Base-by-base conservation (phyloP, 2,329 filamentous ascomycete species). In the Neofusicoccum sp. region DNA sequence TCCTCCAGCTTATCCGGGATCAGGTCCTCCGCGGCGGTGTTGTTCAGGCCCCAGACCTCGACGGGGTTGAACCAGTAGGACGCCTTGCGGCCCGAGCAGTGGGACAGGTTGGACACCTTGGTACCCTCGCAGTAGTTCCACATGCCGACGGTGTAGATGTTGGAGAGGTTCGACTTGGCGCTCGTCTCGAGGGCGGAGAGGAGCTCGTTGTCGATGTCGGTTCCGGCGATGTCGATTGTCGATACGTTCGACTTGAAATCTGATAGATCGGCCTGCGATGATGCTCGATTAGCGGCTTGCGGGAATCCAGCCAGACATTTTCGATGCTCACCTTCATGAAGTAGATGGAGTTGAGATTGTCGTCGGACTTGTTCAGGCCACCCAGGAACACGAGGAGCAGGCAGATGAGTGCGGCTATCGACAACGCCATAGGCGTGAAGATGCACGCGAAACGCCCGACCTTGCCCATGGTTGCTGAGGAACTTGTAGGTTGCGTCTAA, bases 371-470 rank as follows among this genome's bases (percentile, higher is more conserved):
- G 66, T 81, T 81, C 62, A 82, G 81, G 66, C 84, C 83, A 36
- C 83, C 84, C 54, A 86, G 66, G 64, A 84, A 81, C 57, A 88
- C 80, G 40, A 88, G 71, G 49, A 84, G 69, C 59, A 87, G 75
- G 67, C 89, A 89, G 69, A 95, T 78, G 69, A 97, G 81, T 62
- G 89, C 88, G 65, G 84, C 89, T 68, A 95, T 78, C 20, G 91
- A 93, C 70, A 96, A 84, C 65, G 85, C 80, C 78, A 96, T 92
- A 63, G 93, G 93, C 80, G 92, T 80, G 77, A 90, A 85, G 77
- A 98, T 95, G 78, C 92, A 97, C 74, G 90, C 80, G 69, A 93
- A 86, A 71, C 93, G 86, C 67, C 91, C 93, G 71, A 84, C 82
- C 78, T 88, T 87, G 64, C 86, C 86, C 87, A 89, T 90, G n/a